Percentiles rank a stretch among this genome's conserved stretches.
phyloP scores from a whole-genome alignment of 1,284 basidiomycete genomes.

The Blastosporella zonata region DNA sequence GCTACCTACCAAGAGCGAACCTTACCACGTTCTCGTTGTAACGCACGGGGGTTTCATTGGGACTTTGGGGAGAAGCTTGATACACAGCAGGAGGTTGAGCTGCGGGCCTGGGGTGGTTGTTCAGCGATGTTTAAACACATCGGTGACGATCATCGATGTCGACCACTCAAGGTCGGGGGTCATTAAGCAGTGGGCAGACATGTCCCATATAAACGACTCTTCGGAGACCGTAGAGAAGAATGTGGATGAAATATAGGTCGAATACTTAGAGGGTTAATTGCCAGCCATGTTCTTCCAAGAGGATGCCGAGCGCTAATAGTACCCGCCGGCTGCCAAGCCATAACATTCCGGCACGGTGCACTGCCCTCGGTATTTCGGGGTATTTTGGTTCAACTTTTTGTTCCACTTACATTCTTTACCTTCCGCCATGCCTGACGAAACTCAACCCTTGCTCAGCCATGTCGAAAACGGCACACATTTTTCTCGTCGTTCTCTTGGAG shows the following conservation, averaged over 20 bases:
- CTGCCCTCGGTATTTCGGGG: neutral
- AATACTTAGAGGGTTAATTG: constrained; percentile 1
- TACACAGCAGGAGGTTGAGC: constrained; percentile 36
- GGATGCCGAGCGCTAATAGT: no score
- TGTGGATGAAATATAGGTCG: constrained; percentile 42
- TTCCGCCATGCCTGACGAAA: constrained; percentile 13
- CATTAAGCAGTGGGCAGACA: constrained; percentile 52
- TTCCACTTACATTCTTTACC: neutral
- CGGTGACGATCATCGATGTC: constrained; percentile 58
- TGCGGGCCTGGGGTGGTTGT: constrained; percentile 41
- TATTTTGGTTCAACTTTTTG: neutral
- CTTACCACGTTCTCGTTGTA: constrained; percentile 52
- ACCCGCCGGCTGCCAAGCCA: no score
- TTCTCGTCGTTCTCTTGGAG: constrained; percentile 29
- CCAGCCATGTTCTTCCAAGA: no score
- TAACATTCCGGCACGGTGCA: no score
- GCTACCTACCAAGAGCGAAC: constrained; percentile 17
- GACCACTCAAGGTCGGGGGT: constrained; percentile 37
- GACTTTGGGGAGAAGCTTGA: constrained; percentile 46
- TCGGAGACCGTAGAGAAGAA: constrained; percentile 39
- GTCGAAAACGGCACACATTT: constrained; percentile 13
- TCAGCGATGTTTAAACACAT: constrained; percentile 52
- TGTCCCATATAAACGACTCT: constrained; percentile 44
- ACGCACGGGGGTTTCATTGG: constrained; percentile 67
- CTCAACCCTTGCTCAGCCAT: constrained; percentile 6